Conservation (phyloP, 179 eudicot species). For the Kewa caespitosa region DNA sequence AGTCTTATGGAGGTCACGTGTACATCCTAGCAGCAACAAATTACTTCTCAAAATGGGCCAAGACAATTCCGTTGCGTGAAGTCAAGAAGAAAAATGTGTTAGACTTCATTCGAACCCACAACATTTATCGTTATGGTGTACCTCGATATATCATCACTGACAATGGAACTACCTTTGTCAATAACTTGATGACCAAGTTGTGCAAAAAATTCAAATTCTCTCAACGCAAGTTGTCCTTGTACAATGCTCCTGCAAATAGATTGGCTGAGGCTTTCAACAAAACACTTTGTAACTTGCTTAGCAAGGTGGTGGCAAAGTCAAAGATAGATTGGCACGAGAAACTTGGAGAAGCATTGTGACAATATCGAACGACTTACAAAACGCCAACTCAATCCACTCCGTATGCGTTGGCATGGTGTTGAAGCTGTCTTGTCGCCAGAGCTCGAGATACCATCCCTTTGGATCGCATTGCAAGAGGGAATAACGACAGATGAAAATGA, state of each 20-base stretch:
- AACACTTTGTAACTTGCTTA: constrained; percentile 8
- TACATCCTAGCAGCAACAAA: neutral
- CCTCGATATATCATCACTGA: constrained; percentile 23
- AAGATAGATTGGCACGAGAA: constrained; percentile 15
- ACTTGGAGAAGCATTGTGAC: constrained; percentile 12
- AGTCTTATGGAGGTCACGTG: neutral
- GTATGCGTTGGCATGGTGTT: constrained; percentile 20
- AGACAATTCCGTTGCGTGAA: neutral
- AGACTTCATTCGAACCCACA: neutral
- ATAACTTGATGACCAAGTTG: neutral
- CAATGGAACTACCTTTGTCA: constrained; percentile 14
- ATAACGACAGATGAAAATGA: constrained; percentile 19
- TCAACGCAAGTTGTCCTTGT: constrained; percentile 10
- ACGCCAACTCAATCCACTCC: constrained; percentile 12
- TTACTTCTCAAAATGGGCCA: neutral
- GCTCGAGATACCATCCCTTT: constrained; percentile 17
- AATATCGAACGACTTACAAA: constrained; percentile 5
- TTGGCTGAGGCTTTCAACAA: constrained; percentile 22
- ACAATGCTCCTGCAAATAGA: constrained; percentile 10
- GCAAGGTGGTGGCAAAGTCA: constrained; percentile 9
- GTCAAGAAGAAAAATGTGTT: neutral
- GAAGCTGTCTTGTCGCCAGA: constrained; percentile 20
- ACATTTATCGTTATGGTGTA: constrained; percentile 19
- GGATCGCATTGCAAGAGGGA: constrained; percentile 20
- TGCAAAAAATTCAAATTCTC: constrained; percentile 5